Evolutionary conservation across 1,284 basidiomycete species (phyloP).

Genomic region (Leccinum pallidistipes): DNA sequence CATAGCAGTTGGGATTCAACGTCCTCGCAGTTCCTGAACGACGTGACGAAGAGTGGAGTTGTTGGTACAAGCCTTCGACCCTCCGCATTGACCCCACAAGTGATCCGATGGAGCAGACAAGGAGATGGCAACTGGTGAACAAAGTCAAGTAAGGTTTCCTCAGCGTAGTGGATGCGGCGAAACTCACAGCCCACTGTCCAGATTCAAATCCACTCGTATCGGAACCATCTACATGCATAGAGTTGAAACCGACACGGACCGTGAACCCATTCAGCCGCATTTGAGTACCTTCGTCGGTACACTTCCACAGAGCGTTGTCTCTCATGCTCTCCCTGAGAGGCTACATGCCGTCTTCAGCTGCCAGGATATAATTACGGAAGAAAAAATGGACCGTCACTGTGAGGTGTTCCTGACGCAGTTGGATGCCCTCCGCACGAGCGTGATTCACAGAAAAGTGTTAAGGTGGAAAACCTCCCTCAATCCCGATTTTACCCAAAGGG

Average conservation of each 20-base stretch:
- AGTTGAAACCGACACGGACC: constrained; percentile 1
- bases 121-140: constrained; percentile 7
- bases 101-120: constrained; percentile 8
- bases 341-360: constrained; percentile 16
- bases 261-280: constrained; percentile 8
- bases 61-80: background rate
- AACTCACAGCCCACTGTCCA: background rate
- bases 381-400: background rate
- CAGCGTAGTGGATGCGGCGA: background rate
- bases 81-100: background rate
- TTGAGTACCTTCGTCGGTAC: constrained; percentile 10
- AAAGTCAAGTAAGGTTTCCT: constrained; percentile 9
- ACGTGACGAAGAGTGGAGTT: constrained; percentile 2
- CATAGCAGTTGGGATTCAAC: background rate
- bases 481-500: background rate
- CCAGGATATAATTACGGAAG: accelerated
- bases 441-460: background rate
- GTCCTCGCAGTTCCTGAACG: constrained; percentile 12
- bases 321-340: background rate
- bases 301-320: constrained; percentile 6
- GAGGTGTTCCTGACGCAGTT: constrained; percentile 3
- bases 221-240: constrained; percentile 23
- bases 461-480: constrained; percentile 9
- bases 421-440: background rate
- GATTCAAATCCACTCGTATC: constrained; percentile 11